These are phyloP conservation scores for Colletotrichum gigasporum DNA, from an alignment of 2,329 filamentous ascomycete species.

Conservation along the genomic window DNA sequence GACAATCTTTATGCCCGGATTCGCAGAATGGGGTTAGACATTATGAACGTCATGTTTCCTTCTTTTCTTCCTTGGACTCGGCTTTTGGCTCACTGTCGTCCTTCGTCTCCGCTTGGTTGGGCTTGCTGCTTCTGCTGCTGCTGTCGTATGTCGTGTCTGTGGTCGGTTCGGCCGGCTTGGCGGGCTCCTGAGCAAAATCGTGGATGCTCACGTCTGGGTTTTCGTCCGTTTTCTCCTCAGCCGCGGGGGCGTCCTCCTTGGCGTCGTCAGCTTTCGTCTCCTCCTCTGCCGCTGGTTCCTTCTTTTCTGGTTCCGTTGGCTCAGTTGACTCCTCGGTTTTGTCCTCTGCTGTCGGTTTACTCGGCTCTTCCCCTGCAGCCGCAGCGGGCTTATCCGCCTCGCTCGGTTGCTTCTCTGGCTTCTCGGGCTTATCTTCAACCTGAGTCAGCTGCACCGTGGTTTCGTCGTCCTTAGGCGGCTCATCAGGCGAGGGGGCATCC, in stretches of 20 bases:
- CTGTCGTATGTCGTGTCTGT: conserved; percentile 29
- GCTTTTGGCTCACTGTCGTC: conserved; percentile 31
- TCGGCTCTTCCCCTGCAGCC: background rate
- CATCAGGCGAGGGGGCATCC: conserved; percentile 29
- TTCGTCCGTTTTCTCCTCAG: conserved; percentile 32
- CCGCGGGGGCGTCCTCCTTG: conserved; percentile 31
- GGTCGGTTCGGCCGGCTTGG: conserved; percentile 32
- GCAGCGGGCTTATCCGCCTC: background rate
- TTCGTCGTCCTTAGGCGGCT: conserved; percentile 37
- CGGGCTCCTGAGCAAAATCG: conserved; percentile 39
- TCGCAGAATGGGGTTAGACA: background rate
- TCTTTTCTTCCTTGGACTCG: conserved; percentile 24
- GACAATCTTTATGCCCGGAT: background rate
- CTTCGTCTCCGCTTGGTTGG: conserved; percentile 36
- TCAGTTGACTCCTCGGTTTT: conserved; percentile 24
- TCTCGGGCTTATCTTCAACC: background rate
- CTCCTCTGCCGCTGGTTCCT: background rate
- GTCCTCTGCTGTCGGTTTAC: background rate
- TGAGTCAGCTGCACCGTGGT: conserved; percentile 29
- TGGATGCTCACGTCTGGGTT: conserved; percentile 16
- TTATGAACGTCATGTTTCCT: background rate
- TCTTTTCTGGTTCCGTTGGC: conserved; percentile 7
- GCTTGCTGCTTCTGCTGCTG: conserved; percentile 31
- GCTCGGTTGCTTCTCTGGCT: background rate
- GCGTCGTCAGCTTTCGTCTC: conserved; percentile 20